Evolutionary conservation across 73 alveolate species (phyloP).

Genomic region (Tetrahymena thermophila): DNA sequence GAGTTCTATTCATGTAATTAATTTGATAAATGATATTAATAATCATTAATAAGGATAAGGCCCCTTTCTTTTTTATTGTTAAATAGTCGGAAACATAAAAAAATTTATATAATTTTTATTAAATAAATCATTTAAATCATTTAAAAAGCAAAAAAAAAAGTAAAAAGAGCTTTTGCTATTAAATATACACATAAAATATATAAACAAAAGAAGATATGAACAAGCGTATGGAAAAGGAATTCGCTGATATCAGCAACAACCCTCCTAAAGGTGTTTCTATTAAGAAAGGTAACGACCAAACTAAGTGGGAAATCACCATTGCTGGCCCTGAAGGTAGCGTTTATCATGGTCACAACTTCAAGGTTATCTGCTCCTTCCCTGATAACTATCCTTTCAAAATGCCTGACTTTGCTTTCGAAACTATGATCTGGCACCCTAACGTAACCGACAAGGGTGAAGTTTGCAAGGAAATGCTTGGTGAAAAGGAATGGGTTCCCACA

Average conservation of each 20-base stretch:
- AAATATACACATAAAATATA: not conserved
- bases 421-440: conserved; percentile 50
- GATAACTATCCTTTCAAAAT: conserved; percentile 60
- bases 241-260: conserved; percentile 2
- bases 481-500: conserved; percentile 47
- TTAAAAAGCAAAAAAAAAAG: not conserved
- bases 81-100: not conserved
- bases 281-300: not conserved
- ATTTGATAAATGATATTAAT: not conserved
- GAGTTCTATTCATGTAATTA: not conserved
- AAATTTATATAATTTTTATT: not conserved
- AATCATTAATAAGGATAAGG: not conserved
- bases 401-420: conserved; percentile 39
- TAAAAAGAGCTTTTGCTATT: not conserved
- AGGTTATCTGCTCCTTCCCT: conserved; percentile 25
- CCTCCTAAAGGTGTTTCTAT: conserved; percentile 22
- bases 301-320: conserved; percentile 43
- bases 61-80: not conserved
- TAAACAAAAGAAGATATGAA: conserved; percentile 1
- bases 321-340: conserved; percentile 48
- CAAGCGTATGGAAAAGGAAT: conserved; percentile 32
- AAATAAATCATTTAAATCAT: not conserved
- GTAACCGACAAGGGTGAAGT: conserved; percentile 38
- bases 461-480: conserved; percentile 31
- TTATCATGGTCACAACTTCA: conserved; percentile 49